A percentile compares a stretch with the other conserved stretches of the same genome.
Conservation (phyloP, 2,329 filamentous ascomycete species). For the Phyllosticta capitalensis region DNA sequence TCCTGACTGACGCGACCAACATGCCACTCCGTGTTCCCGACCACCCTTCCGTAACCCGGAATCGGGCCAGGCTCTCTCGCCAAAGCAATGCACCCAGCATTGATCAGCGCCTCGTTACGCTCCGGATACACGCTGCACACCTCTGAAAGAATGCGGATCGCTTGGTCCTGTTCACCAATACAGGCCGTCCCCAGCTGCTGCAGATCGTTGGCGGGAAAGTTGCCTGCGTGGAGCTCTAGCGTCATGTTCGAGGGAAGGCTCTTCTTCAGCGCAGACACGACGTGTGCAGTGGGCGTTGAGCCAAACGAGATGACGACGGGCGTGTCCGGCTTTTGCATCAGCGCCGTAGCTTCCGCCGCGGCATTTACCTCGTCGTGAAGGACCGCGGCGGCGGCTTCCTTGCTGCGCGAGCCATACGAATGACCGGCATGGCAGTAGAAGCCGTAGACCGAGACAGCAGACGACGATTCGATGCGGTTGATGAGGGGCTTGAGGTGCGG, state of each 20-base stretch:
- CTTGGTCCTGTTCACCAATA: background rate
- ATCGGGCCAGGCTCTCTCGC: conserved; percentile 6
- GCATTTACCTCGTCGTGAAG: conserved; percentile 6
- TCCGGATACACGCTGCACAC: conserved; percentile 9
- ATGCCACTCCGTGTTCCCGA: background rate
- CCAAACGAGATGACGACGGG: conserved; percentile 2
- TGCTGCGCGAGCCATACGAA: conserved; percentile 1
- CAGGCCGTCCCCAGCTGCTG: conserved; percentile 10
- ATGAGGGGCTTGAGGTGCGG: conserved; percentile 1
- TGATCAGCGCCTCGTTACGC: conserved; percentile 8
- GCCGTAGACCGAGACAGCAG: conserved; percentile 6
- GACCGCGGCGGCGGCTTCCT: background rate
- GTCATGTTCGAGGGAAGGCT: background rate
- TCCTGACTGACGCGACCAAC: conserved; percentile 9
- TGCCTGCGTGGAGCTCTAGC: conserved; percentile 9
- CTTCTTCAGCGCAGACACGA: conserved; percentile 1
- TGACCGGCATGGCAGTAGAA: conserved; percentile 11
- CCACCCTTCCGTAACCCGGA: conserved; percentile 2
- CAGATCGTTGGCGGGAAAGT: conserved; percentile 9
- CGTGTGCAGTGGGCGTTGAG: conserved; percentile 9
- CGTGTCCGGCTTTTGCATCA: background rate
- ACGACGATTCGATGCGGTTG: background rate
- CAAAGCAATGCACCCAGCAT: conserved; percentile 2
- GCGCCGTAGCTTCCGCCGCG: background rate
- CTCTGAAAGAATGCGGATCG: conserved; percentile 6